Evolutionary conservation across 441 rosid species (phyloP), one percentile per base, ranked within the genome.

Genomic region (Dalechampia spathulata): DNA sequence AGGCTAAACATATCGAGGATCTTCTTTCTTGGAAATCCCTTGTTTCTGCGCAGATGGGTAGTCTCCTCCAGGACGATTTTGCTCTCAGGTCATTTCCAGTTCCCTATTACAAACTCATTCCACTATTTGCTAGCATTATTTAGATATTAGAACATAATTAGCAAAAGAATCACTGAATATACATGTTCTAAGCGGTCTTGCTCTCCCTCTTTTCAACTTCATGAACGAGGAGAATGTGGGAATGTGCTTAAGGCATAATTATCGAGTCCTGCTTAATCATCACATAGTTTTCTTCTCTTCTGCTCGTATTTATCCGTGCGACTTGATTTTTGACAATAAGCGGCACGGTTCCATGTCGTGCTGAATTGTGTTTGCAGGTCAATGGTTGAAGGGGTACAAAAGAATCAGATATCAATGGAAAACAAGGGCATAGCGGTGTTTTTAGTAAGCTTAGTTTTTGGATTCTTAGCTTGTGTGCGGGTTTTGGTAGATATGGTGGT

Each of bases 341-440:
- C 34, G 34, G 4, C 34, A 30, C 34, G 8, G 4, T n/a, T n/a
- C n/a, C n/a, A n/a, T n/a, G n/a, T n/a, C n/a, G n/a, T n/a, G n/a
- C n/a, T n/a, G n/a, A n/a, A n/a, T n/a, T n/a, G n/a, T 40, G 38
- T 67, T 42, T 70, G 71, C 83, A 90, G 90, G 67, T 66, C 57
- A 9, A 73, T 80, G 63, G 73, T 81, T 32, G 86, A 84, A 65
- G 72, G 60, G 49, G 75, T 85, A 57, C 48, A 1, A 62, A 78
- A 71, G 44, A 75, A 70, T 63, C 83, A 85, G 58, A 66, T 17
- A 20, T 78, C 75, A 7, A 67, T 90, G 79, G 90, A 87, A 82
- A 83, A 80, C 38, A 85, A 86, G 84, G 77, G 83, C 45, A 66
- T 83, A 16, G 48, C 53, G 27, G 78, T 83, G 45, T 83, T 83